Conservation (phyloP, 306 rosid genomes). For the Lithocarpus polystachyus region DNA sequence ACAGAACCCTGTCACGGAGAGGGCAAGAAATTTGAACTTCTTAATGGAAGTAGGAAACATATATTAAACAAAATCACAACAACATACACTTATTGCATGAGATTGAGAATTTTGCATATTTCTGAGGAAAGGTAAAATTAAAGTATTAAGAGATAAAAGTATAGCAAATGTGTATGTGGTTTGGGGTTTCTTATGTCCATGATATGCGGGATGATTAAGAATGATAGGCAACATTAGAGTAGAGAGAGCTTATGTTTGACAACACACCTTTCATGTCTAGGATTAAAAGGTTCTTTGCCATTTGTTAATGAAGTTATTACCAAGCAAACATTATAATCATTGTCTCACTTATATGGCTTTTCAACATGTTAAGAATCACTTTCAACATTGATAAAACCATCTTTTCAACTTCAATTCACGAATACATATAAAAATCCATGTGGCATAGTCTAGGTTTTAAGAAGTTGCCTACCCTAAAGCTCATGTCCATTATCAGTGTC, state of each 20-base stretch:
- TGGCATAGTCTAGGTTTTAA: not conserved
- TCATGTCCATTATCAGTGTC: not conserved
- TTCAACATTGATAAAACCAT: not conserved
- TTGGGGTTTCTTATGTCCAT: not conserved
- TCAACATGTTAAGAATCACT: not conserved
- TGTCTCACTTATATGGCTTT: not conserved
- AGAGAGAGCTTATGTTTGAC: not conserved
- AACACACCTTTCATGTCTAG: not conserved
- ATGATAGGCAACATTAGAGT: not conserved
- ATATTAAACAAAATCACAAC: not conserved
- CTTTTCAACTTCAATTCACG: not conserved
- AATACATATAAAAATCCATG: not conserved
- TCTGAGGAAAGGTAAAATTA: not conserved
- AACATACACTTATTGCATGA: not conserved
- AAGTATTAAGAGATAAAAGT: not conserved
- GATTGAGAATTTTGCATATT: not conserved
- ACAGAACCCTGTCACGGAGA: slow-evolving; percentile 48
- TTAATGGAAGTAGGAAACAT: slow-evolving; percentile 7
- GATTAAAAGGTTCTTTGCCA: not conserved
- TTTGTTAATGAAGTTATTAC: not conserved
- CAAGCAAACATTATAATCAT: not conserved
- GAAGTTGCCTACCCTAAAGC: not conserved
- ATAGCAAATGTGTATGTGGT: not conserved
- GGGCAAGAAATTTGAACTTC: not conserved
- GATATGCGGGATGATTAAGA: not conserved